Conservation (phyloP, 352 stramenopile genomes). For the Globisporangium lucens region DNA sequence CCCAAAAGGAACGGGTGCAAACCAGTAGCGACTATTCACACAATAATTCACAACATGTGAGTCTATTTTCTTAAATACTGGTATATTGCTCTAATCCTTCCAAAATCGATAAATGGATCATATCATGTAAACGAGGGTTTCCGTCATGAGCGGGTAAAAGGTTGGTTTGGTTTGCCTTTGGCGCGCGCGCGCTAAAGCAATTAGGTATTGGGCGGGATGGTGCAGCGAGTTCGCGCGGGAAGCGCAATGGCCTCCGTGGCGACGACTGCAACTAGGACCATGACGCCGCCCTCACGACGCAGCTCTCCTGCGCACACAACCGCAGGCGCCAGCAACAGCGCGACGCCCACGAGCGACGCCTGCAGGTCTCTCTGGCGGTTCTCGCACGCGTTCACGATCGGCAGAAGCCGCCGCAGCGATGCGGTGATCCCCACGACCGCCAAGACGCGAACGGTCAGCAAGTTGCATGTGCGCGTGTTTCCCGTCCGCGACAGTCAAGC, state of each 20-base stretch:
- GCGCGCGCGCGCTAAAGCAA: neutral
- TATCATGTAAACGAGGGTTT: neutral
- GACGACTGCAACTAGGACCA: neutral
- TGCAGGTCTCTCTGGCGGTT: constrained; percentile 39
- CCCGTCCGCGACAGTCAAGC: constrained; percentile 24
- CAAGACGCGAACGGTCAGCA: constrained; percentile 76
- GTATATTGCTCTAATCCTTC: neutral
- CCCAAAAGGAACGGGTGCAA: no score
- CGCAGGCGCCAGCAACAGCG: neutral
- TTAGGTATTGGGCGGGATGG: neutral
- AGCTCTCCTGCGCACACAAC: neutral
- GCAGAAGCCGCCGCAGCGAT: constrained; percentile 65
- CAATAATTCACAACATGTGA: neutral
- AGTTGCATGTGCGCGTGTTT: constrained; percentile 62
- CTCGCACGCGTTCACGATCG: constrained; percentile 56
- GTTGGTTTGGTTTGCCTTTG: neutral
- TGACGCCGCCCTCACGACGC: neutral
- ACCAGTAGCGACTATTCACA: no score
- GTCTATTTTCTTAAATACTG: neutral
- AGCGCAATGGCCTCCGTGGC: neutral
- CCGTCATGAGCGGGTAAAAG: neutral
- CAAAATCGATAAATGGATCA: neutral
- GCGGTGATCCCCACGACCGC: constrained; percentile 66
- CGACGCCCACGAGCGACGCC: neutral
- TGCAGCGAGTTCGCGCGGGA: constrained; percentile 5